These are phyloP conservation scores for Penicillium pancosmium DNA, from an alignment of 495 filamentous ascomycete genomes.

Conservation along the genomic window DNA sequence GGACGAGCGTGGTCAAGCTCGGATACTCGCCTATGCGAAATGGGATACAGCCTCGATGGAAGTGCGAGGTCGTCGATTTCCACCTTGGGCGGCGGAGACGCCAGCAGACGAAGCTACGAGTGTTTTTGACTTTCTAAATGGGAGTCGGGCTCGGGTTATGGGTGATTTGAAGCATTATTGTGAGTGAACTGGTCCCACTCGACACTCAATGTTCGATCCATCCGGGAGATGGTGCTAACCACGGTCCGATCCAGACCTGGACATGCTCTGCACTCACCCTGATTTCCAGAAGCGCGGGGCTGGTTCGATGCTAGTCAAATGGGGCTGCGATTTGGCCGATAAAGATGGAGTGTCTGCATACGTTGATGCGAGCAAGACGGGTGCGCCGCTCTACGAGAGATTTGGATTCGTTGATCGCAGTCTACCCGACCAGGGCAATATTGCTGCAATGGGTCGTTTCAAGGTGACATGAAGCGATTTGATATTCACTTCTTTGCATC, in stretches of 20 bases:
- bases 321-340: slow-evolving; percentile 52
- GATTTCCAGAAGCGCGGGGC: slow-evolving; percentile 52
- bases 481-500: too few relatives aligned
- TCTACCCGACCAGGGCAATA: slow-evolving; percentile 8
- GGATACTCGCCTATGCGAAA: slow-evolving; percentile 31
- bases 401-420: slow-evolving; percentile 37
- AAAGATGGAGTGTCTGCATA: slow-evolving; percentile 31
- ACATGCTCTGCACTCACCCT: slow-evolving; percentile 53
- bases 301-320: slow-evolving; percentile 49
- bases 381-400: slow-evolving; percentile 30
- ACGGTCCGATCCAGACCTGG: slow-evolving; percentile 35
- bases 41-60: slow-evolving; percentile 28
- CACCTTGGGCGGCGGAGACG: slow-evolving; percentile 29
- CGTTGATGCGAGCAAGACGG: slow-evolving; percentile 36
- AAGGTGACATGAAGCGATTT: not conserved
- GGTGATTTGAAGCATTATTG: slow-evolving; percentile 32
- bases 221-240: not conserved
- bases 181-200: slow-evolving; percentile 3
- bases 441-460: slow-evolving; percentile 24
- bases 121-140: slow-evolving; percentile 22
- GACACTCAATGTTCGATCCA: too few relatives aligned
- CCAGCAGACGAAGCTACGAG: slow-evolving; percentile 13
- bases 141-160: slow-evolving; percentile 24
- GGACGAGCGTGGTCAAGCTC: slow-evolving; percentile 20
- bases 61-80: slow-evolving; percentile 30